Base-by-base conservation (phyloP, 441 rosid species). In the Cnidoscolus chayamansa region DNA sequence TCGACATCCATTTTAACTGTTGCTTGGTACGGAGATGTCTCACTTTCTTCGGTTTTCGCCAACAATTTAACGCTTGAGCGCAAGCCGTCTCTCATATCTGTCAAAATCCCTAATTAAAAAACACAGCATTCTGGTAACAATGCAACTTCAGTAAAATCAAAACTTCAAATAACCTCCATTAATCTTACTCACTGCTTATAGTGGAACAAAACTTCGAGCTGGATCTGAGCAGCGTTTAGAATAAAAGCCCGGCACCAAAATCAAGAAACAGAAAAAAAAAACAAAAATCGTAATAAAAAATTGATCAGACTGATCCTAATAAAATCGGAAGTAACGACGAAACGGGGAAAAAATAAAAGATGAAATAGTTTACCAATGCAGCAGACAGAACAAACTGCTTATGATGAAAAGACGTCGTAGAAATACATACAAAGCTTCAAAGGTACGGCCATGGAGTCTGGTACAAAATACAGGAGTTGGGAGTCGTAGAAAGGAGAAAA, bases 1-100 rank as follows among this genome's bases (percentile, higher is more conserved):
- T 60, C 73, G 16, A 48, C 80, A 71, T 68, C 49, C 55, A 63
- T 54, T 71, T 50, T 65, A 63, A 53, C 75, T 47, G 66, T 61
- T 48, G 48, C 72, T 69, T 10, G 62, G 55, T 63, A 32, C 4
- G 76, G 66, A 37, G 56, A 67, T 32, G 63, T 55, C 77, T 82
- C 75, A 64, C 66, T 78, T 57, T 45, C 62, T 68, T 85, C 81
- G 47, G 78, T 74, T 58, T 75, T 73, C 37, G 25, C 73, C 66
- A 37, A n/a, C 61, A 67, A 74, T 71, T 70, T 63, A 30, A 70
- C 76, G 8, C 76, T 31, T 5, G 88, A 86, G 76, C 85, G 77
- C 84, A 81, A 65, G 25, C 83, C 82, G 67, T 74, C 83, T 68
- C 76, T 84, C 92, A 87, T 86, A 75, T 72, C 75, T 71, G 32